phyloP scores from a whole-genome alignment of 108 stramenopile genomes.

The Cyclotella atomus region DNA sequence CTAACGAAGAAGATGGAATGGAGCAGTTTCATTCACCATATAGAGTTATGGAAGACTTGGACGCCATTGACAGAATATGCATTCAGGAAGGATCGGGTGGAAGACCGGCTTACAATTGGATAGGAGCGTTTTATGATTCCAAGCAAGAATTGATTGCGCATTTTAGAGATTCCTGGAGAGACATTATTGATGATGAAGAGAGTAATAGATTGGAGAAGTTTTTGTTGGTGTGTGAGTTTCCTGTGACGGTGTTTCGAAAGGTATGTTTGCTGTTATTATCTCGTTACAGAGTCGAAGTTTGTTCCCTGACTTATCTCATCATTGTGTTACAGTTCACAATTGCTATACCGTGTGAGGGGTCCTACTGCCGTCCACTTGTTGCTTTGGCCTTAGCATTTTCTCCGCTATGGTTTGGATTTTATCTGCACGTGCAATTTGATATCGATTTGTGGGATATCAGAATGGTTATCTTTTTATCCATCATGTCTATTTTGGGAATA shows the following conservation, averaged over 20 bases:
- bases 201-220: slow-evolving; percentile 58
- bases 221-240: slow-evolving; percentile 75
- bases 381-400: slow-evolving; percentile 48
- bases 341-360: slow-evolving; percentile 58
- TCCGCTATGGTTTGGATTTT: slow-evolving; percentile 52
- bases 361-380: slow-evolving; percentile 58
- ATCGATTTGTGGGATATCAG: slow-evolving; percentile 37
- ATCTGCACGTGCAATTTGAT: slow-evolving; percentile 37
- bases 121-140: slow-evolving; percentile 61
- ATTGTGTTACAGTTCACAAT: slow-evolving; percentile 30
- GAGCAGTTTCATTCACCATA: slow-evolving; percentile 42
- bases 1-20: slow-evolving; percentile 7
- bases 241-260: slow-evolving; percentile 78
- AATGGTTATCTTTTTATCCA: slow-evolving; percentile 22
- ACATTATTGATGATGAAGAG: slow-evolving; percentile 72
- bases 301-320: not conserved
- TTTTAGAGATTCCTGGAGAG: slow-evolving; percentile 58
- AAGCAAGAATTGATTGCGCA: slow-evolving; percentile 61
- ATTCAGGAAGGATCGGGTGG: slow-evolving; percentile 53
- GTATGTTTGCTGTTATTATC: slow-evolving; percentile 22
- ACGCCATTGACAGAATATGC: slow-evolving; percentile 31
- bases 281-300: not conserved
- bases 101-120: slow-evolving; percentile 59
- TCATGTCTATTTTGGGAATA: slow-evolving; percentile 33
- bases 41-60: slow-evolving; percentile 64